Base-by-base conservation (phyloP, 2,329 filamentous ascomycete species). In the Monilinia aucupariae region DNA sequence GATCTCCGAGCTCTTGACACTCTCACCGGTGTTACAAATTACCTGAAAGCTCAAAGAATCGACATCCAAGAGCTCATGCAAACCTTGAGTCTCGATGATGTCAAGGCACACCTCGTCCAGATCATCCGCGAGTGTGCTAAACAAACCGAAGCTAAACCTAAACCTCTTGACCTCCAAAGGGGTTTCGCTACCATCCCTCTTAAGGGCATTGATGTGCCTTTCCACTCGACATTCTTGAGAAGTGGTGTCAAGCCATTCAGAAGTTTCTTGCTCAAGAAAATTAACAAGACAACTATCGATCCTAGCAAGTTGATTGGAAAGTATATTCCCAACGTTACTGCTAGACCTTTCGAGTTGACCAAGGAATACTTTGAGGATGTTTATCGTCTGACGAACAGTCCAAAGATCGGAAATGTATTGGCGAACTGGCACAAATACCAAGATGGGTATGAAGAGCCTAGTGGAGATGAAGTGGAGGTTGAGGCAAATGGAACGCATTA, bases 331-430 rank as follows among this genome's bases (percentile, higher is more conserved):
- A 99, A 99, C 78, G 96, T 99, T 69, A 99, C 94, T 62, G 94
- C 94, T 64, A 88, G 88, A 78, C 94, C 94, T 20, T 99, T 99
- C 75, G 91, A 92, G 76, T 82, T 99, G 69, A 96, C 92, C 62
- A 96, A 92, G 83, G 94, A 97, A 80, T 99, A 99, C 80, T 99
- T 99, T 78, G 93, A 99, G 83, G 94, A 97, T 74, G 96, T 99
- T 58, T 97, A 97, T 80, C 86, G 86, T 72, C 79, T 99, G 75
- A 99, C 94, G 61, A 97, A 96, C 79, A 70, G 67, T 22, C 73
- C 73, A 6, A 73, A 71, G 68, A 75, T 75, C 62, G 71, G 69
- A 13, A 69, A 71, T 7, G 70, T 75, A 2, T 60, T 75, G 52
- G 72, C 73, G 4, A 75, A 74, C 56, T 75, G 73, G 73, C 71